Evolutionary conservation across 805 yeast genomes (phyloP), one percentile per base, ranked within the genome.

Genomic region (Diddensiella santjacobensis): DNA sequence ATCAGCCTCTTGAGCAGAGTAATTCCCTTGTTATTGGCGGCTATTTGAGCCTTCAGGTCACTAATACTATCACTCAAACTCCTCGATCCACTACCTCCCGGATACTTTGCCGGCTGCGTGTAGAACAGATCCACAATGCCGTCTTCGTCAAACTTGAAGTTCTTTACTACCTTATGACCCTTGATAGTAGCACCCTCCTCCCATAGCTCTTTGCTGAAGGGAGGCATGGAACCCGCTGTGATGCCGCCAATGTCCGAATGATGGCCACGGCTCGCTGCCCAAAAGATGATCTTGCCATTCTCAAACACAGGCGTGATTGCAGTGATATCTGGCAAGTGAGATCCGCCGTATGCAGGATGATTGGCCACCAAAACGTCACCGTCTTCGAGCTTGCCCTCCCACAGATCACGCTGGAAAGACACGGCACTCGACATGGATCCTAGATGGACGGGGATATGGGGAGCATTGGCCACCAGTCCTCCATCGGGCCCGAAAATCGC

Each of bases 201-300:
- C 73, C 80, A 84, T 36, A 91, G 68, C 50, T 81, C 81, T 59
- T 82, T 87, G 1, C 96, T 87, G 61, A 84, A 81, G 6, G 96
- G 96, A 13, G 97, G 96, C 89, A 90, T 88, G 0, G 95, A 84
- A 1, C 97, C 97, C 0, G 97, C 96, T 30, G 87, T 68, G 49
- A 84, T 79, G 11, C 96, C 95, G 15, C 98, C 97, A 60, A 91
- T 90, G 66, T 90, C 98, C 3, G 96, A 90, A 68, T 91, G 98
- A 67, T 90, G 98, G 1, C 96, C 97, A 55, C 98, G 74, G 0
- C 96, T 83, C 0, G 97, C 98, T 11, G 87, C 89, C 73, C 87
- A 90, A 64, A 90, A 90, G 22, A 88, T 78, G 30, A 87, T 74
- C 23, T 55, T 43, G 4, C 71, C 76, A 38, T 69, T 72, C 22